Base-by-base conservation (phyloP, 495 filamentous ascomycete species). In the Halenospora varia region DNA sequence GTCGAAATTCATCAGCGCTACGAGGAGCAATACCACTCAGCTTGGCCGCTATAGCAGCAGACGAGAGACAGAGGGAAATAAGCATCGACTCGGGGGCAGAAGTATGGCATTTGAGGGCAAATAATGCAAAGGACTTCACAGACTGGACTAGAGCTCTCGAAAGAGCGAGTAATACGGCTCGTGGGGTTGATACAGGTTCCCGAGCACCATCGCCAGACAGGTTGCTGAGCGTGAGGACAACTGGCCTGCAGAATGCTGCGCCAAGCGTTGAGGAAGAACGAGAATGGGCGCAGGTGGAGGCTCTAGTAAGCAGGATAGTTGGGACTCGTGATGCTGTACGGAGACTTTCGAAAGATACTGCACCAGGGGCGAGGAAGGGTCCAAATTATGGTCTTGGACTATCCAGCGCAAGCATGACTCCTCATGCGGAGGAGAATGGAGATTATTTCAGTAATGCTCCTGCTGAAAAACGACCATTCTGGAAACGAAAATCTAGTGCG, bases 11-110 rank as follows among this genome's bases (percentile, higher is more conserved):
- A 9, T 89, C 91, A 11, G 89, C 91, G 0, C 75, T 98, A 19
- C 83, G 94, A 51, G 94, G 94, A 13, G 89, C 95, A 20, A 95
- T 97, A 55, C 94, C 94, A 3, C 79, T 98, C 13, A 89, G 89
- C 19, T 71, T 98, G 56, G 95, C 94, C 17, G 94, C 90, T 2
- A 87, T 97, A 25, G 88, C 90, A 1, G 91, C 91, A 17, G 92
- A 94, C 64, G 89, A 90, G 63, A 83, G 85, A 64, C 81, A 87
- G 44, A 82, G 91, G 49, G 92, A 97, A 73, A 96, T 98, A 24
- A 96, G 89, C 13, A 91, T 98, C 49, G 94, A 98, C 65, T 97
- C 95, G 0, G 94, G 94, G 0, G 92, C 93, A 3, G 94, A 98
- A 69, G 81, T 98, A 10, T 98, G 94, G 94, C 94, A 97, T 75